Conservation (phyloP, 2,329 filamentous ascomycete species). For the Macroventuria anomochaeta region DNA sequence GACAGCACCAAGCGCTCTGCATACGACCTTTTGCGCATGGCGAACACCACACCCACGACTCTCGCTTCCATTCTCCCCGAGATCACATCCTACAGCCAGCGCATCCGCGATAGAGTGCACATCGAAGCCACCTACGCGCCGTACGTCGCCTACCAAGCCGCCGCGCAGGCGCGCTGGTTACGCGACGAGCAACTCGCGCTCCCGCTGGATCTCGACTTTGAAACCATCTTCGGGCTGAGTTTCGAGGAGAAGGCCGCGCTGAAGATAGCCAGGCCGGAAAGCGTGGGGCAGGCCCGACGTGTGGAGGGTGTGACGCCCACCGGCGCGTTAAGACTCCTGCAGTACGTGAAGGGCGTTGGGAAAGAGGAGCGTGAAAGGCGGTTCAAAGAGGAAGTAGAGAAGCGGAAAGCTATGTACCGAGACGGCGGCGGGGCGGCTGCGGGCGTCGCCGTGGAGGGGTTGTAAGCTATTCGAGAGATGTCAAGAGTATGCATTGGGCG, state of each 20-base stretch:
- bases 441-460: background rate
- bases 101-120: conserved; percentile 71
- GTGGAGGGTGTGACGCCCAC: conserved; percentile 76
- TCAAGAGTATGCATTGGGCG: background rate
- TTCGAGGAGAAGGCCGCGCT: conserved; percentile 79
- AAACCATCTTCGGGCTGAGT: conserved; percentile 73
- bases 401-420: conserved; percentile 39
- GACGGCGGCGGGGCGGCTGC: background rate
- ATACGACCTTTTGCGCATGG: conserved; percentile 77
- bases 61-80: conserved; percentile 66
- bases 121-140: conserved; percentile 89
- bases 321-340: conserved; percentile 63
- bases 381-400: conserved; percentile 40
- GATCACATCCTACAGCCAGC: conserved; percentile 60
- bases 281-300: conserved; percentile 83
- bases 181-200: conserved; percentile 78
- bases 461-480: background rate
- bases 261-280: conserved; percentile 76
- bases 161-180: conserved; percentile 69
- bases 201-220: conserved; percentile 79
- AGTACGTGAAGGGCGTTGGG: conserved; percentile 61
- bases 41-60: conserved; percentile 60
- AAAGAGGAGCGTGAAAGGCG: conserved; percentile 39
- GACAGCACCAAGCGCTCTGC: conserved; percentile 73
- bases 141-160: conserved; percentile 76